These are phyloP conservation scores for Chrysoporthe puriensis DNA, from an alignment of 2,329 filamentous ascomycete genomes.

Conservation along the genomic window DNA sequence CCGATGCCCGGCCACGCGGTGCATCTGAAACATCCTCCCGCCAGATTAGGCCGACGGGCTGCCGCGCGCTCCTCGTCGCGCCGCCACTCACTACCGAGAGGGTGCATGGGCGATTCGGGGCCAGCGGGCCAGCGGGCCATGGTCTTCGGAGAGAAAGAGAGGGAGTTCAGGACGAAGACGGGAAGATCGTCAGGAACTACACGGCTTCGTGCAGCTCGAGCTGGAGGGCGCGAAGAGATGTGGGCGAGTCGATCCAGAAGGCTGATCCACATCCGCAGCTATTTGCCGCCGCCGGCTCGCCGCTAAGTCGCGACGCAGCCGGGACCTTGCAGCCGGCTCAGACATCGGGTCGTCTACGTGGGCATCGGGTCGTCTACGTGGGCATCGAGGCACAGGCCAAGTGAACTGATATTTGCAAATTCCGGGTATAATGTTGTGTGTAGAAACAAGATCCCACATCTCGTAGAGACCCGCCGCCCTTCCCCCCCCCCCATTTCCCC, in stretches of 20 bases:
- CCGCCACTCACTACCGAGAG: neutral
- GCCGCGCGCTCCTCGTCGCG: neutral
- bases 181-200: neutral
- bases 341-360: neutral
- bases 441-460: neutral
- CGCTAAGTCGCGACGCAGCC: neutral
- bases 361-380: no score
- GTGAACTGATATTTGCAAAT: neutral
- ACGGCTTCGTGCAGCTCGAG: neutral
- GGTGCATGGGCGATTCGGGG: neutral
- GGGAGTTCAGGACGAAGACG: neutral
- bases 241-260: neutral
- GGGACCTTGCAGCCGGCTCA: neutral
- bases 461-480: no score
- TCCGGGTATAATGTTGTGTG: slow-evolving; percentile 17
- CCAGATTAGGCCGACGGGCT: slow-evolving; percentile 17
- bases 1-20: slow-evolving; percentile 10
- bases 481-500: no score
- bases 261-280: neutral
- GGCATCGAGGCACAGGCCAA: neutral
- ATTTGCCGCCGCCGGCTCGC: neutral
- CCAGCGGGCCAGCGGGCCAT: neutral
- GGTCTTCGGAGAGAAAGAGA: neutral
- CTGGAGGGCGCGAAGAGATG: neutral
- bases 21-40: slow-evolving; percentile 23